Evolutionary conservation across 768 basidiomycete genomes (phyloP).

Genomic region (Tubosaeta brunneosetosa): DNA sequence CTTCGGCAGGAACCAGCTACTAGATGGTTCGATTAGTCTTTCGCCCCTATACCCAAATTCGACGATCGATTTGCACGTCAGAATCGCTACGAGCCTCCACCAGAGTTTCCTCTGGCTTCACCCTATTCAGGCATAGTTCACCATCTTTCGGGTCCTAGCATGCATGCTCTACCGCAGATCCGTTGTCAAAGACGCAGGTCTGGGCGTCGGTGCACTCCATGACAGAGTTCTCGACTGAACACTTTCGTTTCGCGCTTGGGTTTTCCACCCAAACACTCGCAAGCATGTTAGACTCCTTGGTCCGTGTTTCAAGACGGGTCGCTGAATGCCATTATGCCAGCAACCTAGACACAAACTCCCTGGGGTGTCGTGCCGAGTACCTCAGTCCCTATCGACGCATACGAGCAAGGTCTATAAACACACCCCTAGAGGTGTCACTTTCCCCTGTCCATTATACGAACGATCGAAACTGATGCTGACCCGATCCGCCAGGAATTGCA

Average conservation of each 20-base stretch:
- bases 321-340: slow-evolving; percentile 76
- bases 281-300: slow-evolving; percentile 83
- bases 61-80: slow-evolving; percentile 96
- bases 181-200: slow-evolving; percentile 67
- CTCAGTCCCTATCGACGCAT: slow-evolving; percentile 7
- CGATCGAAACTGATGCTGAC: slow-evolving; percentile 65
- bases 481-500: slow-evolving; percentile 50
- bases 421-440: slow-evolving; percentile 10
- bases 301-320: slow-evolving; percentile 83
- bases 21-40: slow-evolving; percentile 95
- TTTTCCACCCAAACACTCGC: slow-evolving; percentile 77
- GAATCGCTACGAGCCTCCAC: slow-evolving; percentile 94
- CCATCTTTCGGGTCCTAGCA: slow-evolving; percentile 89
- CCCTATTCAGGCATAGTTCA: slow-evolving; percentile 88
- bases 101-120: slow-evolving; percentile 95
- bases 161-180: slow-evolving; percentile 76
- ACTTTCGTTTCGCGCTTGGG: slow-evolving; percentile 68
- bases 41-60: slow-evolving; percentile 94
- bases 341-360: slow-evolving; percentile 61
- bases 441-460: slow-evolving; percentile 37
- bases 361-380: slow-evolving; percentile 4
- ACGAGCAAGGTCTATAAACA: slow-evolving; percentile 11
- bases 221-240: slow-evolving; percentile 61
- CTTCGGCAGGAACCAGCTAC: slow-evolving; percentile 91
- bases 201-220: slow-evolving; percentile 70